Evolutionary conservation across 1,139 yeast species (phyloP).

Genomic region (Hemisphaericaspora lyxosophila): DNA sequence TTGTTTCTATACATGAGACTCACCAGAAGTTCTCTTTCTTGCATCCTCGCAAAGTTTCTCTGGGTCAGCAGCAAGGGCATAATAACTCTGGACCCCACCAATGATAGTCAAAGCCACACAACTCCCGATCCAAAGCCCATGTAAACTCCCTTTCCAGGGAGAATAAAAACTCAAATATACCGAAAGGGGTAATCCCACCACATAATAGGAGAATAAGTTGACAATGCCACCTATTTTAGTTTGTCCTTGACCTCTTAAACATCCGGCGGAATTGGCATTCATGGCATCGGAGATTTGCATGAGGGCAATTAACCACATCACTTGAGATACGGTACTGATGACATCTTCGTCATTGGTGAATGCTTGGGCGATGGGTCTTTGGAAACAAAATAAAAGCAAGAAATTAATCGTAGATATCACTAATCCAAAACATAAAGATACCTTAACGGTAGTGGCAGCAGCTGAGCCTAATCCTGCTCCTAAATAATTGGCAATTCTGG

Average conservation of each 20-base stretch:
- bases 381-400: conserved; percentile 38
- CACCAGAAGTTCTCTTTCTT: conserved; percentile 32
- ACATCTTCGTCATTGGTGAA: conserved; percentile 46
- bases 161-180: conserved; percentile 49
- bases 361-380: conserved; percentile 33
- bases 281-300: conserved; percentile 59
- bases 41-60: conserved; percentile 43
- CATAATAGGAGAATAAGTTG: conserved; percentile 51
- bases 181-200: conserved; percentile 54
- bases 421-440: conserved; percentile 46
- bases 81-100: conserved; percentile 52
- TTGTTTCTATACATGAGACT: conserved; percentile 10
- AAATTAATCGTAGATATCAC: conserved; percentile 42
- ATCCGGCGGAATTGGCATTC: conserved; percentile 61
- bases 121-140: conserved; percentile 58
- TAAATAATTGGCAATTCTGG: conserved; percentile 57
- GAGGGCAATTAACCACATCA: conserved; percentile 54
- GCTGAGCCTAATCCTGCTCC: conserved; percentile 53
- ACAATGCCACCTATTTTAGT: conserved; percentile 60
- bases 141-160: conserved; percentile 41
- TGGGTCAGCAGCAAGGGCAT: conserved; percentile 40
- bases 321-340: conserved; percentile 35
- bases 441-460: conserved; percentile 47
- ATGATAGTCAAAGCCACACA: conserved; percentile 52
- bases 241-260: conserved; percentile 60